Percentiles rank a stretch among this genome's conserved stretches.
phyloP scores from a whole-genome alignment of 1,139 yeast species.

The Scheffersomyces titani region DNA sequence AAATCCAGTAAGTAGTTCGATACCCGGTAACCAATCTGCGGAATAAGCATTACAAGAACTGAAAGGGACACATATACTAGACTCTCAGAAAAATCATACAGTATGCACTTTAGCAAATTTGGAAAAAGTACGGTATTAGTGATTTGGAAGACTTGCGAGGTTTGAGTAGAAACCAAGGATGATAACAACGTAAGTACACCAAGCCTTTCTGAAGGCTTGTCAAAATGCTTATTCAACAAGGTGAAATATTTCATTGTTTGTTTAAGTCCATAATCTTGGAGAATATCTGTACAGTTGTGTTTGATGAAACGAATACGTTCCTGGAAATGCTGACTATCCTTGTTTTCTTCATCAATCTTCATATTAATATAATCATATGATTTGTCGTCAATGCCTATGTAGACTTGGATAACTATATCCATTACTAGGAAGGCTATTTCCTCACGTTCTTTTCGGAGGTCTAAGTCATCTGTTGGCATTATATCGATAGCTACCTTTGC shows the following conservation, averaged over 20 bases:
- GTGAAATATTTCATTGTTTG: slow-evolving; percentile 34
- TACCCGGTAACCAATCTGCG: slow-evolving; percentile 46
- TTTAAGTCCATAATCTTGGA: slow-evolving; percentile 40
- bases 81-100: slow-evolving; percentile 46
- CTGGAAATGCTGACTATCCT: slow-evolving; percentile 32
- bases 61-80: slow-evolving; percentile 45
- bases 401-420: slow-evolving; percentile 30
- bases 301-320: slow-evolving; percentile 54
- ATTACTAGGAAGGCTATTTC: slow-evolving; percentile 27
- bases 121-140: slow-evolving; percentile 39
- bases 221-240: slow-evolving; percentile 33
- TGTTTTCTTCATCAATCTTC: slow-evolving; percentile 17
- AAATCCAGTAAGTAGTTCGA: slow-evolving; percentile 41
- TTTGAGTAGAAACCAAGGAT: slow-evolving; percentile 24
- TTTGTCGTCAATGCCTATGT: slow-evolving; percentile 23
- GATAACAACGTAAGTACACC: slow-evolving; percentile 37
- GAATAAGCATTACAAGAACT: slow-evolving; percentile 54
- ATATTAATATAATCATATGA: slow-evolving; percentile 19
- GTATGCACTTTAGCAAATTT: slow-evolving; percentile 42
- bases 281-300: slow-evolving; percentile 40
- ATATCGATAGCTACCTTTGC: slow-evolving; percentile 27
- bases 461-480: slow-evolving; percentile 26
- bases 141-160: slow-evolving; percentile 35
- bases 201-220: slow-evolving; percentile 29
- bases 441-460: slow-evolving; percentile 21